Evolutionary conservation across 2,329 filamentous ascomycete species (phyloP).

Genomic region (Albophoma yamanashiensis): DNA sequence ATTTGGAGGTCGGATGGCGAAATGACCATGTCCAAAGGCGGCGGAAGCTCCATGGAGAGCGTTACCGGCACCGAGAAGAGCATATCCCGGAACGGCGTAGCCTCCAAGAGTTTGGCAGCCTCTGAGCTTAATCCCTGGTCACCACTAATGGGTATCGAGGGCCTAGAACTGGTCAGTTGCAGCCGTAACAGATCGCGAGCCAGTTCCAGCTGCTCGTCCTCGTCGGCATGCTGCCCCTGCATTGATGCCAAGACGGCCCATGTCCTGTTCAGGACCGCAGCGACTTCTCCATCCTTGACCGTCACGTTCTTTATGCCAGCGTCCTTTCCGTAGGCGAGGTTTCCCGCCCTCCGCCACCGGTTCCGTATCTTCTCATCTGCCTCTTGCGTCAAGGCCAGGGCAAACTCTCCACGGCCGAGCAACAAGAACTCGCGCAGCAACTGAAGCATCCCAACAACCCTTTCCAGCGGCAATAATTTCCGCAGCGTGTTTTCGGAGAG

Average conservation of each 20-base stretch:
- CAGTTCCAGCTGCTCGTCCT: constrained; percentile 74
- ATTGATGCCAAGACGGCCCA: constrained; percentile 73
- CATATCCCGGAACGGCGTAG: constrained; percentile 64
- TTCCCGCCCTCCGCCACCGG: constrained; percentile 56
- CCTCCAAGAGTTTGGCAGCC: constrained; percentile 24
- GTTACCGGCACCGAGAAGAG: constrained; percentile 64
- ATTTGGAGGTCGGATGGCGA: constrained; percentile 62
- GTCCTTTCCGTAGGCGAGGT: constrained; percentile 44
- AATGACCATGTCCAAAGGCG: constrained; percentile 81
- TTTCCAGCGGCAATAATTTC: constrained; percentile 65
- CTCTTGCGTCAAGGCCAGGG: constrained; percentile 73
- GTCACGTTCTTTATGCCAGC: constrained; percentile 35
- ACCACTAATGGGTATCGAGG: constrained; percentile 25
- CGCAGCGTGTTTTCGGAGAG: constrained; percentile 78
- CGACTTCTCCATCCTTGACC: constrained; percentile 81
- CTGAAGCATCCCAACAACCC: constrained; percentile 65
- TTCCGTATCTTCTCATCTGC: constrained; percentile 71
- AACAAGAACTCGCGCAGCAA: constrained; percentile 81
- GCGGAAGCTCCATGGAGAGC: constrained; percentile 61
- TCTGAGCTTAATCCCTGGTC: constrained; percentile 22
- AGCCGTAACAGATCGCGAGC: constrained; percentile 69
- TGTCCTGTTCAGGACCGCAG: constrained; percentile 62
- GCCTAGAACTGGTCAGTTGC: constrained; percentile 41
- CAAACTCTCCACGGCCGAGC: constrained; percentile 82
- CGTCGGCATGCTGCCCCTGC: constrained; percentile 58